Evolutionary conservation across 1,284 basidiomycete genomes (phyloP), one percentile per base, ranked within the genome.

Genomic region (Ceratobasidium sp.): DNA sequence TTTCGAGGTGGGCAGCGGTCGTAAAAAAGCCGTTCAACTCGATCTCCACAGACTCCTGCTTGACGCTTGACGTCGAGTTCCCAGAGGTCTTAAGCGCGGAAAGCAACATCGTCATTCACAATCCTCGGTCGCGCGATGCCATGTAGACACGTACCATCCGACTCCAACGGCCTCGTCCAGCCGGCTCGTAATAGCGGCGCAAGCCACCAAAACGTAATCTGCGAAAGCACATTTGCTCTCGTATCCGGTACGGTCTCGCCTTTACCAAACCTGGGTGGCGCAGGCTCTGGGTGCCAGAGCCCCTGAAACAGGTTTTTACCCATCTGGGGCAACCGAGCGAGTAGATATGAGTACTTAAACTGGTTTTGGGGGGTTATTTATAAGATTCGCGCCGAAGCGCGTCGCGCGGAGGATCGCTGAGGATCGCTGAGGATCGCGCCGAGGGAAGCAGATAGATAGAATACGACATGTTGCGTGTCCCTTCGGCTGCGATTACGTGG

Each of bases 211-310:
- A 69, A 69, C 18, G 64, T 69, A 43, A 69, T 28, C 62, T 59
- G 61, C 16, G 61, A 67, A 43, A 73, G 23, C 10, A 73, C n/a
- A 41, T 67, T 73, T 21, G 72, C 62, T 14, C 34, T 16, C 3
- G 53, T 62, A 52, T 73, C 72, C 2, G 72, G 72, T 2, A 65
- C 55, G n/a, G 62, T 65, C 39, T 67, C 55, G n/a, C 62, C 72
- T 28, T 67, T 43, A 14, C 62, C 72, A 60, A 73, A 73, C 39
- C 46, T 50, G 34, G 52, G 53, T 9, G 72, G 72, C 14, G 46
- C 55, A 32, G 72, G 61, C 53, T 64, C 61, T 36, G 72, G 72
- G 34, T 43, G 72, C 52, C 62, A 59, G 43, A 73, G 26, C 57
- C 21, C n/a, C 28, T 69, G 64, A 21, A 69, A 57, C 28, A 57